Conservation (phyloP, 805 yeast species). For the Candida ipomoeae region DNA sequence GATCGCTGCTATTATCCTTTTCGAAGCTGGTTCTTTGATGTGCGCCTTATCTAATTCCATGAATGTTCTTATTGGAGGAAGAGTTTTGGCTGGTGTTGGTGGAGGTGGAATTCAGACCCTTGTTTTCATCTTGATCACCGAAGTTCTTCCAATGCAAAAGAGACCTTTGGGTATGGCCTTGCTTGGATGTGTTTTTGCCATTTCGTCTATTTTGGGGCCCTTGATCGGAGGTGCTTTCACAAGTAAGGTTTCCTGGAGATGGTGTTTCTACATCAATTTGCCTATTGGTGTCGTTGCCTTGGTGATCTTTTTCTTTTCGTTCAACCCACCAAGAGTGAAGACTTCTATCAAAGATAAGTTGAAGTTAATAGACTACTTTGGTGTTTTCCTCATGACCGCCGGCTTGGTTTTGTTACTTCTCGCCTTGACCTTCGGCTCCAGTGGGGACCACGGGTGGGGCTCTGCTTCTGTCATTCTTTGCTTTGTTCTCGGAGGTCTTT, state of each 20-base stretch:
- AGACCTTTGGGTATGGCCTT: slow-evolving; percentile 23
- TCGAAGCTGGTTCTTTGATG: slow-evolving; percentile 35
- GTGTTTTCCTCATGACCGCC: slow-evolving; percentile 17
- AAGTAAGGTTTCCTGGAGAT: slow-evolving; percentile 23
- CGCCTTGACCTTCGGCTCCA: slow-evolving; percentile 23
- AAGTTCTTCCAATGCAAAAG: slow-evolving; percentile 28
- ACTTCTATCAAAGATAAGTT: slow-evolving; percentile 14
- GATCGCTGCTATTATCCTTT: slow-evolving; percentile 22
- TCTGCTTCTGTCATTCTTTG: slow-evolving; percentile 23
- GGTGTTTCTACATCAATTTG: slow-evolving; percentile 27
- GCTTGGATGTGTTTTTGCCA: slow-evolving; percentile 18
- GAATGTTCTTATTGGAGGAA: slow-evolving; percentile 40
- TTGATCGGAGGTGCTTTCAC: slow-evolving; percentile 26
- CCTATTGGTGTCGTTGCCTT: slow-evolving; percentile 24
- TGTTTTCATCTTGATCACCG: slow-evolving; percentile 28
- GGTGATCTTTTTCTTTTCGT: slow-evolving; percentile 15
- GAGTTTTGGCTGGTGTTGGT: slow-evolving; percentile 37
- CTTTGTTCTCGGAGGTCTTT: slow-evolving; percentile 21
- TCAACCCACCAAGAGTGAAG: slow-evolving; percentile 20
- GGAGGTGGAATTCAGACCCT: slow-evolving; percentile 33
- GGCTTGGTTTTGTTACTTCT: slow-evolving; percentile 23
- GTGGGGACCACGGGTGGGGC: slow-evolving; percentile 18
- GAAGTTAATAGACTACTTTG: slow-evolving; percentile 19
- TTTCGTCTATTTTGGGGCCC: slow-evolving; percentile 25
- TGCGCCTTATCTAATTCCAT: slow-evolving; percentile 34